phyloP scores from a whole-genome alignment of 2,329 filamentous ascomycete species.

The Gaeumannomyces tritici region DNA sequence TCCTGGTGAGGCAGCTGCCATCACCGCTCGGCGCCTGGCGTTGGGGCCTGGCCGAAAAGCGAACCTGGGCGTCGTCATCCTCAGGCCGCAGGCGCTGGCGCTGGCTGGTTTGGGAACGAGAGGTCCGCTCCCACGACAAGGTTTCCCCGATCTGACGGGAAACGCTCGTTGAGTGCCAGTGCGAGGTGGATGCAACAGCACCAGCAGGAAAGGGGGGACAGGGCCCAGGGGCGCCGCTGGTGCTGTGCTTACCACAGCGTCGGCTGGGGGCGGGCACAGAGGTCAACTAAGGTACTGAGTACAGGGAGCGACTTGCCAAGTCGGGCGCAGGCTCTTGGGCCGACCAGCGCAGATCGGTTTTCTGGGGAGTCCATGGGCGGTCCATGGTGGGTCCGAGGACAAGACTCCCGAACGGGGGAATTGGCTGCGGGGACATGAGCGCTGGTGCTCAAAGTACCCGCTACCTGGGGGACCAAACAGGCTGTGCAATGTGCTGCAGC shows the following conservation, averaged over 20 bases:
- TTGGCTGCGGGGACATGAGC: no score
- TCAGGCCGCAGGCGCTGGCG: conserved; percentile 13
- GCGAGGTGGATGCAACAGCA: background rate
- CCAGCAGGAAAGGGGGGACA: background rate
- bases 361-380: background rate
- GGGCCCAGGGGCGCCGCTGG: background rate
- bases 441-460: background rate
- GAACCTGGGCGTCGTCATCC: conserved; percentile 17
- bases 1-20: conserved; percentile 1
- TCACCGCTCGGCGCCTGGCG: conserved; percentile 4
- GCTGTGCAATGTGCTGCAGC: background rate
- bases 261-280: background rate
- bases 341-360: background rate
- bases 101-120: background rate
- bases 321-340: no score
- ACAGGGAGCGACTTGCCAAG: background rate
- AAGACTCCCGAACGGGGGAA: background rate
- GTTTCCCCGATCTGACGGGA: background rate
- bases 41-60: conserved; percentile 9
- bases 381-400: background rate
- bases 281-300: background rate
- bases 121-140: background rate
- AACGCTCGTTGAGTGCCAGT: background rate
- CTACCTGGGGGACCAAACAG: background rate
- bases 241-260: background rate